A percentile compares a stretch with the other conserved stretches of the same genome.
Conservation (phyloP, 2,329 filamentous ascomycete genomes). For the Metarhizium robertsii region DNA sequence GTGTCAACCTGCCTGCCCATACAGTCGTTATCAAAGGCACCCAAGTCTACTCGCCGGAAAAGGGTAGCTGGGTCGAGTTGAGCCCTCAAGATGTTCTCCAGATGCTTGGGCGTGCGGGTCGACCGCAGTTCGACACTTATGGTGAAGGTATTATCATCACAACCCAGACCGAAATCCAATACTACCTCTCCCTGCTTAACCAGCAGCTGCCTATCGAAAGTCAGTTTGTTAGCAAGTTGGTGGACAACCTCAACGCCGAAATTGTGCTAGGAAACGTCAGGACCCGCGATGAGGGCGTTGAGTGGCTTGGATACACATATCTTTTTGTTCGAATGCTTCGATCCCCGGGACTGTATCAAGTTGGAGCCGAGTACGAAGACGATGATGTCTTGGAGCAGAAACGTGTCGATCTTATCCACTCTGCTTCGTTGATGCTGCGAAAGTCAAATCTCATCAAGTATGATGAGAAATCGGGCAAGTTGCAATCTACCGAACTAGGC, state of each 20-base stretch:
- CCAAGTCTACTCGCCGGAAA: constrained; percentile 95
- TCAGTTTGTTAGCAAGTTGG: constrained; percentile 85
- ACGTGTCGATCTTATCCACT: constrained; percentile 93
- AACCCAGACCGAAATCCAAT: constrained; percentile 87
- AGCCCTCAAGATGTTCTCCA: constrained; percentile 96
- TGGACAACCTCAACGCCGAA: constrained; percentile 94
- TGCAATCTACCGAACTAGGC: constrained; percentile 89
- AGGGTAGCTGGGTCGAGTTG: constrained; percentile 96
- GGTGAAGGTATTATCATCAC: constrained; percentile 99
- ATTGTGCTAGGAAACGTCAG: constrained; percentile 90
- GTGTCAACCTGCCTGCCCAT: constrained; percentile 94
- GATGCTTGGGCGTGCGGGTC: constrained; percentile 95
- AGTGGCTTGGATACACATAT: constrained; percentile 98
- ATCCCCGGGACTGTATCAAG: constrained; percentile 88
- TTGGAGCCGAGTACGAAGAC: constrained; percentile 90
- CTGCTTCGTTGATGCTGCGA: constrained; percentile 77
- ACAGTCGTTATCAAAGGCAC: constrained; percentile 99
- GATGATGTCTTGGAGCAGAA: constrained; percentile 91
- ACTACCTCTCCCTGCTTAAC: constrained; percentile 93
- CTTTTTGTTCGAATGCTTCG: constrained; percentile 96
- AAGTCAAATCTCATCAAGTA: constrained; percentile 89
- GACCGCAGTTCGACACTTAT: constrained; percentile 94
- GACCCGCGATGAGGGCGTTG: constrained; percentile 89
- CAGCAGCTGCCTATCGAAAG: constrained; percentile 97
- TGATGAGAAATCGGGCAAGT: constrained; percentile 80